phyloP scores from a whole-genome alignment of 306 rosid species.

The Rosa chinensis region DNA sequence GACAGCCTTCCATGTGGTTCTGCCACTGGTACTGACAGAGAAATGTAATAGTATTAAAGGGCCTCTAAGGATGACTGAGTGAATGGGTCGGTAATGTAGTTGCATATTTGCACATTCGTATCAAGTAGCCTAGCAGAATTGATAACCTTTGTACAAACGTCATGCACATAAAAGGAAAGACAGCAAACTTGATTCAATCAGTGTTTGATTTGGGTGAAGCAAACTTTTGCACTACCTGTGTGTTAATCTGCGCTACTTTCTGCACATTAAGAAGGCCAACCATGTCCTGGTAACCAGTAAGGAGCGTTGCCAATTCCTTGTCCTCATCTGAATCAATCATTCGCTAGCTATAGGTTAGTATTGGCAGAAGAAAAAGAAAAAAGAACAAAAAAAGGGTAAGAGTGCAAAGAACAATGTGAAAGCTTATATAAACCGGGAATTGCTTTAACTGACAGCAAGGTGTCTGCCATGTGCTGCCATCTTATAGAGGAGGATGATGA shows the following conservation, averaged over 20 bases:
- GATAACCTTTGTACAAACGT: background rate
- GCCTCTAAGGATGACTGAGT: background rate
- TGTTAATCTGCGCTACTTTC: constrained; percentile 72
- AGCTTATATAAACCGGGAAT: constrained; percentile 63
- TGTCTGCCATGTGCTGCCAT: constrained; percentile 93
- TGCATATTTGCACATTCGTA: background rate
- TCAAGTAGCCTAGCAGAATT: background rate
- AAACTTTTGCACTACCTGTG: constrained; percentile 56
- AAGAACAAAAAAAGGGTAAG: background rate
- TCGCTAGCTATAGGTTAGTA: constrained; percentile 13
- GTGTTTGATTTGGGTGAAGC: background rate
- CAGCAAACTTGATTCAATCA: background rate
- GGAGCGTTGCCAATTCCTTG: constrained; percentile 81
- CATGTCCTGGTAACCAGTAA: constrained; percentile 96
- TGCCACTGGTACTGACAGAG: background rate
- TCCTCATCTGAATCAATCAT: constrained; percentile 62
- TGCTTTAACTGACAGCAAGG: constrained; percentile 77
- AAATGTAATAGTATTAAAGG: background rate
- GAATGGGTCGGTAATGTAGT: background rate
- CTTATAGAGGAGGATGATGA: constrained; percentile 63
- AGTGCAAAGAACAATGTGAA: constrained; percentile 9
- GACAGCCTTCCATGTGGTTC: no score
- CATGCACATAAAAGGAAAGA: background rate
- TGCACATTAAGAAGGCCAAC: constrained; percentile 77
- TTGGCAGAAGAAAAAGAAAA: background rate